These are phyloP conservation scores for Parastagonospora nodorum DNA, from an alignment of 2,329 filamentous ascomycete species.

Conservation along the genomic window DNA sequence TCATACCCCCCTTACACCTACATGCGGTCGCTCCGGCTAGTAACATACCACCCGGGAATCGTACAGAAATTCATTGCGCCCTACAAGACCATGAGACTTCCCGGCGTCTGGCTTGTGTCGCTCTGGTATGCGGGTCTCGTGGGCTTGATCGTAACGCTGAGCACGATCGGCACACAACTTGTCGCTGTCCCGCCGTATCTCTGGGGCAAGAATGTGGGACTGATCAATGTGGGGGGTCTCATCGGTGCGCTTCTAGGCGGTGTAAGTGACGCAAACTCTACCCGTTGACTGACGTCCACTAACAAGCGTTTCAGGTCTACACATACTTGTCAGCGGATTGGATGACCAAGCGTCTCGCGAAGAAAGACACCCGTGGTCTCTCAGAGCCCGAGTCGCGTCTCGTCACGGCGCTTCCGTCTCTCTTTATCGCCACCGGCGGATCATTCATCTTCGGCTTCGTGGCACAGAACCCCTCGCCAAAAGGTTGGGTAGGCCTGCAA, in stretches of 20 bases:
- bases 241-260: conserved; percentile 46
- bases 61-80: conserved; percentile 44
- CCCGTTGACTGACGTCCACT: not conserved
- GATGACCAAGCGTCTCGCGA: conserved; percentile 44
- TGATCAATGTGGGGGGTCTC: conserved; percentile 47
- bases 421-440: conserved; percentile 46
- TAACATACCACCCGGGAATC: conserved; percentile 43
- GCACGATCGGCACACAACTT: conserved; percentile 45
- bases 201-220: conserved; percentile 47
- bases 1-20: conserved; percentile 40
- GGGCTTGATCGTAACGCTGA: conserved; percentile 47
- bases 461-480: conserved; percentile 42
- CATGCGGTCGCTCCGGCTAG: conserved; percentile 42
- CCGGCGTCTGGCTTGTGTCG: conserved; percentile 50
- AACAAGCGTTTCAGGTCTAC: conserved; percentile 16
- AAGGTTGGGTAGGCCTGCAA: conserved; percentile 48
- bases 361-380: conserved; percentile 43
- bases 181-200: conserved; percentile 48
- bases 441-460: conserved; percentile 48
- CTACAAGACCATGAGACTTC: conserved; percentile 45
- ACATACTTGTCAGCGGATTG: conserved; percentile 48
- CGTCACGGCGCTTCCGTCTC: conserved; percentile 44
- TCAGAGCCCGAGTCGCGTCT: conserved; percentile 49
- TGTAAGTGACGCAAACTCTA: conserved; percentile 5
- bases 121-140: conserved; percentile 51